Evolutionary conservation across 2,329 filamentous ascomycete genomes (phyloP), one percentile per base, ranked within the genome.

Genomic region (Colletotrichum musae): DNA sequence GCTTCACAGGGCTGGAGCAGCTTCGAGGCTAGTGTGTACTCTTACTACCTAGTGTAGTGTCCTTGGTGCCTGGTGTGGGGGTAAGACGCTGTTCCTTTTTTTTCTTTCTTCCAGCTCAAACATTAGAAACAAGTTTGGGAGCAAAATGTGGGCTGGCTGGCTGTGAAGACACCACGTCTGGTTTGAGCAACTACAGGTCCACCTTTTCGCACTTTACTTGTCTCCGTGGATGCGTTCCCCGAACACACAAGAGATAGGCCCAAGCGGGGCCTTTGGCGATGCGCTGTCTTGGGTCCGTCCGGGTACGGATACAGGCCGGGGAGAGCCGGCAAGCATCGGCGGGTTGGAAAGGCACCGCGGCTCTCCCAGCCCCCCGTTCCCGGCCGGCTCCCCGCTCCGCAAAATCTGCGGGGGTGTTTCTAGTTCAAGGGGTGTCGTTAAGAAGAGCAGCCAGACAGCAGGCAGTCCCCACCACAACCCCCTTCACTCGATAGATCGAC

Each of bases 231-330:
- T 36, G 32, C 32, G 32, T 36, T 36, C 32, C 32, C 32, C 32
- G 32, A 36, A 10, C 7, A 10, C 7, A 36, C 7, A 36, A 10
- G 32, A 36, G 9, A 36, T 9, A 36, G 32, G 16, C 32, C 13
- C 28, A n/a, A 26, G 58, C 39, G 45, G 47, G 24, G 21, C 24
- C 21, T 51, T n/a, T 21, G 18, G 41, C 56, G 50, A 69, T 69
- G 62, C 66, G 56, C 43, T 69, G 61, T 69, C 63, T 60, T 66
- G 56, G 61, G 65, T 56, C 62, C 66, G 66, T 56, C 54, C 32
- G 32, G 32, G 32, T 36, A 36, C 32, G 32, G 32, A 36, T 10
- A 39, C 43, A 66, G 61, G 36, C 56, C 66, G 66, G 66, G 66
- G 61, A 66, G 61, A 51, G 66, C 66, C 66, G 66, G 66, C 61